These are phyloP conservation scores for Phytophthora ramorum DNA, from an alignment of 352 stramenopile genomes.

Conservation along the genomic window DNA sequence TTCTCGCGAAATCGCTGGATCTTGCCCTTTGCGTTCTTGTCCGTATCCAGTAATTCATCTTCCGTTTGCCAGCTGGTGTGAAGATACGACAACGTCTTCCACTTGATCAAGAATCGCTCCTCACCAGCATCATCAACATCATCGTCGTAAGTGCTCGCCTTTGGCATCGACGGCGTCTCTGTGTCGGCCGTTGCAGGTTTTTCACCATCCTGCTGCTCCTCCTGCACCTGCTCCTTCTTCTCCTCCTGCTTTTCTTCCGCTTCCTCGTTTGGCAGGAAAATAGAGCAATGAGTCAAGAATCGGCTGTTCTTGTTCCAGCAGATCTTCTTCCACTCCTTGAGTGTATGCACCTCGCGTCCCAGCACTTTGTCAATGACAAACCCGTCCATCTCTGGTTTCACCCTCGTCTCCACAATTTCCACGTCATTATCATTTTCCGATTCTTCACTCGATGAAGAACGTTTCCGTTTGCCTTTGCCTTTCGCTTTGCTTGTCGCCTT, in stretches of 20 bases:
- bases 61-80: conserved; percentile 93
- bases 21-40: conserved; percentile 88
- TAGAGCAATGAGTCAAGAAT: conserved; percentile 82
- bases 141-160: conserved; percentile 24
- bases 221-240: conserved; percentile 12
- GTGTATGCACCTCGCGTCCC: conserved; percentile 76
- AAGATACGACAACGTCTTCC: conserved; percentile 90
- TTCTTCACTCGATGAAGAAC: conserved; percentile 31
- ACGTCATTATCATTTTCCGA: conserved; percentile 35
- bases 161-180: conserved; percentile 2
- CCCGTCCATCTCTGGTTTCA: conserved; percentile 56
- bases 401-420: conserved; percentile 26
- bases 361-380: conserved; percentile 90
- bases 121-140: conserved; percentile 55
- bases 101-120: conserved; percentile 92
- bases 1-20: conserved; percentile 90
- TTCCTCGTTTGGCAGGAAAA: conserved; percentile 76
- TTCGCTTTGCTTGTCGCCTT: conserved; percentile 36
- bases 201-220: conserved; percentile 13
- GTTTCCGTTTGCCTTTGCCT: conserved; percentile 36
- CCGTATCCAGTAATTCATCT: conserved; percentile 78
- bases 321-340: conserved; percentile 82
- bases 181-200: background rate
- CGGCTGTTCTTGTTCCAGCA: conserved; percentile 77
- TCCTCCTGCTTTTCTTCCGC: conserved; percentile 29